Percentiles rank a stretch among this genome's conserved stretches.
Conservation (phyloP, 2,329 filamentous ascomycete genomes). For the Ophiostoma ulmi region DNA sequence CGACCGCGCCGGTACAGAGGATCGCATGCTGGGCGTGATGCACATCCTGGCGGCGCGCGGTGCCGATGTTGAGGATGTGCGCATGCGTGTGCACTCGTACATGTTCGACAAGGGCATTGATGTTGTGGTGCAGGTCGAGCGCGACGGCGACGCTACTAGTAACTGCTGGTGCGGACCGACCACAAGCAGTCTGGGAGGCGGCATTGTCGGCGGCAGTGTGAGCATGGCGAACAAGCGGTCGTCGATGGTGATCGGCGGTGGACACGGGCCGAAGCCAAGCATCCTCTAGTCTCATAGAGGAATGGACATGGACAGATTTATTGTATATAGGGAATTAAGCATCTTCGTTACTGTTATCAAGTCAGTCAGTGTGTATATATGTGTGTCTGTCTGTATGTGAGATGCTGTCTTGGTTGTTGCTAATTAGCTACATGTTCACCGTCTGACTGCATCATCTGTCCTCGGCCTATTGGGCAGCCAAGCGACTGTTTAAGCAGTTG, state of each 20-base stretch:
- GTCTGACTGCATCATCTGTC: not conserved
- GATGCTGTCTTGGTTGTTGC: not conserved
- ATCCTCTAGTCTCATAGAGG: not conserved
- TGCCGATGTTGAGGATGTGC: conserved; percentile 75
- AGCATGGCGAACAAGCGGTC: conserved; percentile 30
- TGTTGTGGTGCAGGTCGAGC: conserved; percentile 80
- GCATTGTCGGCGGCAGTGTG: not conserved
- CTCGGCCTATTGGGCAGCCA: not conserved
- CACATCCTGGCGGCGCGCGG: conserved; percentile 72
- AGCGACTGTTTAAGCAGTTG: not conserved
- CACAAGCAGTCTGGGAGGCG: not conserved
- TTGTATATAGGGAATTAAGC: not conserved
- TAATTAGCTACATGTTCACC: not conserved
- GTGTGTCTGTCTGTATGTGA: not conserved
- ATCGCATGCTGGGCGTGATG: conserved; percentile 71
- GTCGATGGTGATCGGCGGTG: conserved; percentile 30
- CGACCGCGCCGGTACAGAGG: conserved; percentile 55
- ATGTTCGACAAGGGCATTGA: conserved; percentile 68
- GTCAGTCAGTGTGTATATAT: not conserved
- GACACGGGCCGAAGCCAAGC: conserved; percentile 23
- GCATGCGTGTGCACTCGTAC: conserved; percentile 68
- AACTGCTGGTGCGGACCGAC: conserved; percentile 53
- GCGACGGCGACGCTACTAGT: conserved; percentile 54
- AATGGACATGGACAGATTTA: not conserved
- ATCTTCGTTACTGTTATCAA: not conserved